Conservation (phyloP, 2,329 filamentous ascomycete species). For the Aureobasidium subglaciale region DNA sequence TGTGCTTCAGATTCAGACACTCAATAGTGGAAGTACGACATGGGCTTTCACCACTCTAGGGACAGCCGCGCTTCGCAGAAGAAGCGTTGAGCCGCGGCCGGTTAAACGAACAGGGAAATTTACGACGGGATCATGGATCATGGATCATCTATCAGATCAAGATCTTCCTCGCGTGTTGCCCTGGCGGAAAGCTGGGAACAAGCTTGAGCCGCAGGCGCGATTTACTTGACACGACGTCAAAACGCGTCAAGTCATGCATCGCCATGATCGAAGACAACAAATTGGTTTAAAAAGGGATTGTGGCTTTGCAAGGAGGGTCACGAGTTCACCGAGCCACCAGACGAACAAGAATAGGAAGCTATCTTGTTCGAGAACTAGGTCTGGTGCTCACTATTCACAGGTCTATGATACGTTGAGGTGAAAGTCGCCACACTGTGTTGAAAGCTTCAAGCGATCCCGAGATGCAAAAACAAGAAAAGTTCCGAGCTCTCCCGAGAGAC, state of each 20-base stretch:
- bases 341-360: neutral
- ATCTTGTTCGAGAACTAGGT: neutral
- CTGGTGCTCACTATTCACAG: neutral
- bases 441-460: neutral
- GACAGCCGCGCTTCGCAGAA: too few species aligned
- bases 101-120: neutral
- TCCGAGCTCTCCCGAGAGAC: slow-evolving; percentile 1
- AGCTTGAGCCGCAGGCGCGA: neutral
- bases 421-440: neutral
- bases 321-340: neutral
- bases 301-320: neutral
- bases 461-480: slow-evolving; percentile 6
- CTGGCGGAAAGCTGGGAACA: neutral
- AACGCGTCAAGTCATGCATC: slow-evolving; percentile 1
- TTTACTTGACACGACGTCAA: neutral
- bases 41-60: neutral
- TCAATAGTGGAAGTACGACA: neutral
- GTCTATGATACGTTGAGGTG: slow-evolving; percentile 10
- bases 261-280: neutral
- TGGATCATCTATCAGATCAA: slow-evolving; percentile 3
- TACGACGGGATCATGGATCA: neutral
- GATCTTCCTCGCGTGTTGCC: neutral
- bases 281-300: neutral
- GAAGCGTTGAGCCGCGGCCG: slow-evolving; percentile 6
- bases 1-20: neutral